Base-by-base conservation (phyloP, 2,329 filamentous ascomycete genomes). In the Fusarium sp. region DNA sequence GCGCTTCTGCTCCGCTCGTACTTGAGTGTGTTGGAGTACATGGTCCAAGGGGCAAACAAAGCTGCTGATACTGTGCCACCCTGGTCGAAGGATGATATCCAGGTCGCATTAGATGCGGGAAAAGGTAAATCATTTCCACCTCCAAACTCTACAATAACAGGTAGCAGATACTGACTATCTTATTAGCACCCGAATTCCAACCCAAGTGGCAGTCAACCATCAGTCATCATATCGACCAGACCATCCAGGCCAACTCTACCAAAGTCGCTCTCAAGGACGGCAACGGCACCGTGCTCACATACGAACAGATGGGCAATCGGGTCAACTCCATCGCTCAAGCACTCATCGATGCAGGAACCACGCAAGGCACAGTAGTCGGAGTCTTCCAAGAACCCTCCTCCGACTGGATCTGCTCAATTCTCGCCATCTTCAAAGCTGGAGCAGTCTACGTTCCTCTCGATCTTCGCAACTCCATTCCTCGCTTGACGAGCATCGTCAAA, bases 101-200 rank as follows among this genome's bases (percentile, higher is more conserved):
- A 45, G 22, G 22, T 4, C 0, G 55, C 55, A 2, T 10, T 45
- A 2, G 55, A 44, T 45, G 12, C 39, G 0, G 55, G 55, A 3
- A 57, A 57, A 4, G 54, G 39, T 45, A 35, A 45, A 22, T 17
- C 31, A 22, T 8, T 24, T n/a, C 8, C 26, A 48, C 3, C 10
- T 12, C 20, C 4, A 17, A 15, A 4, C n/a, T 13, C 5, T 6
- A 7, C 1, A 6, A 45, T 26, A 0, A 3, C 17, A 1, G 0
- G 24, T 3, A 33, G 4, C 3, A 18, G 8, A 17, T 3, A 56
- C 7, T 42, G n/a, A 44, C 36, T 8, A 39, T 36, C 6, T 12
- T 48, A 20, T 0, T 2, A 60, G 33, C 41, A 35, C 54, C 26
- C 5, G 31, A 35, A 3, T 36, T 57, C 6, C 13, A 4, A 7